phyloP scores from a whole-genome alignment of 495 filamentous ascomycete genomes.

The Trichoderma erinaceum region DNA sequence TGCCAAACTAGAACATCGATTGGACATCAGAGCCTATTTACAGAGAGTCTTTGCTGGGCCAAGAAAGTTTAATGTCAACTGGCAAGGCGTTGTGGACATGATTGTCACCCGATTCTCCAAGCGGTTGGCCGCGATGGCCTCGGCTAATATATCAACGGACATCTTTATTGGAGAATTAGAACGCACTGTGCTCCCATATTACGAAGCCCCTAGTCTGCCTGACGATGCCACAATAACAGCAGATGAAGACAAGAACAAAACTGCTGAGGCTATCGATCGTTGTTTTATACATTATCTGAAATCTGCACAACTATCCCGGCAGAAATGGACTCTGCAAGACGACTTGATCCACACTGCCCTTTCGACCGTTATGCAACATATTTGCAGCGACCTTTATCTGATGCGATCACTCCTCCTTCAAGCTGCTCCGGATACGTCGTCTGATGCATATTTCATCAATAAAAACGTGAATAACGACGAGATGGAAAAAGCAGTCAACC shows the following conservation, averaged over 20 bases:
- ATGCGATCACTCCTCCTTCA: conserved; percentile 27
- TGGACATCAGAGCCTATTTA: conserved; percentile 32
- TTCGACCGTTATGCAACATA: conserved; percentile 36
- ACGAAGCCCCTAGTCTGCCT: conserved; percentile 26
- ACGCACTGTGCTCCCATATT: conserved; percentile 42
- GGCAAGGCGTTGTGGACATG: conserved; percentile 58
- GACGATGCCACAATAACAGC: background rate
- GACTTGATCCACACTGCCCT: conserved; percentile 38
- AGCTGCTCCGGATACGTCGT: background rate
- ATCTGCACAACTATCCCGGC: conserved; percentile 23
- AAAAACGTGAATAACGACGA: conserved; percentile 16
- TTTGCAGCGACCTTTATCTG: conserved; percentile 47
- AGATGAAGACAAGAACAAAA: conserved; percentile 34
- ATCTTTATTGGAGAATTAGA: conserved; percentile 40
- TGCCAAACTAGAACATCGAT: conserved; percentile 22
- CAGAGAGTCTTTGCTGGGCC: conserved; percentile 23
- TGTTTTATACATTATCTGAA: conserved; percentile 46
- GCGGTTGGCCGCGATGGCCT: conserved; percentile 43
- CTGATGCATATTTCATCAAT: conserved; percentile 19
- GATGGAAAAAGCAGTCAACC: conserved; percentile 15
- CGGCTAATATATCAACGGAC: conserved; percentile 27
- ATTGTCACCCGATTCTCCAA: conserved; percentile 52
- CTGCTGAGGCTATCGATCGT: conserved; percentile 34
- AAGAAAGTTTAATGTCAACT: conserved; percentile 36
- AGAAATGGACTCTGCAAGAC: conserved; percentile 30